Percentiles rank a stretch among this genome's conserved stretches.
Evolutionary conservation across 2,329 filamentous ascomycete genomes (phyloP).

Genomic region (Talaromyces sp.): DNA sequence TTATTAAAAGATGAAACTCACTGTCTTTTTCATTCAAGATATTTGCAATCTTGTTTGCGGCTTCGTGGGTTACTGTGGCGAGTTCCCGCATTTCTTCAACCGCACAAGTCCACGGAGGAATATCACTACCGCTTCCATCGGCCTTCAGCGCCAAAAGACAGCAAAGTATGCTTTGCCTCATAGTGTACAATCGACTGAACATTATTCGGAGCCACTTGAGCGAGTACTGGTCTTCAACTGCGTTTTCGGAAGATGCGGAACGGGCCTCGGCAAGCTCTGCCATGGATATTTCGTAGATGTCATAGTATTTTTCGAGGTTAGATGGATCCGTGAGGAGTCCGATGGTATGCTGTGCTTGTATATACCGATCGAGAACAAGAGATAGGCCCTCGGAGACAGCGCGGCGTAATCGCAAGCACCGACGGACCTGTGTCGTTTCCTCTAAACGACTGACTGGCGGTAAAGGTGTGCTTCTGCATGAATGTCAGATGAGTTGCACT

Average conservation of each 20-base stretch:
- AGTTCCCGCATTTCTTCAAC: conserved; percentile 69
- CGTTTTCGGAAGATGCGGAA: conserved; percentile 59
- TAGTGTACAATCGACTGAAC: conserved; percentile 73
- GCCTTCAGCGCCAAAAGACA: conserved; percentile 84
- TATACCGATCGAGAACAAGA: conserved; percentile 67
- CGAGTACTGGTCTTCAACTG: conserved; percentile 73
- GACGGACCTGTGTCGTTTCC: conserved; percentile 71
- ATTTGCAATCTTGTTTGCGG: conserved; percentile 62
- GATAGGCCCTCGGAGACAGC: conserved; percentile 68
- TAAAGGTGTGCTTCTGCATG: conserved; percentile 71
- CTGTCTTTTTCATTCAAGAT: conserved; percentile 78
- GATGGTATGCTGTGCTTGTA: conserved; percentile 65
- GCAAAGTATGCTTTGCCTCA: conserved; percentile 82
- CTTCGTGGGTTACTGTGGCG: conserved; percentile 58
- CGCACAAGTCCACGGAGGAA: conserved; percentile 72
- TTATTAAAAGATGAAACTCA: conserved; percentile 40
- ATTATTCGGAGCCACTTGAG: conserved; percentile 76
- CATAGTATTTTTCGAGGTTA: conserved; percentile 87
- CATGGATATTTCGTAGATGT: conserved; percentile 77
- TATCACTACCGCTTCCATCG: conserved; percentile 71
- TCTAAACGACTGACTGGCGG: conserved; percentile 92
- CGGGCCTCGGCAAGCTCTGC: conserved; percentile 70
- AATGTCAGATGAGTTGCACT: conserved; percentile 20
- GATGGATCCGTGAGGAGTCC: conserved; percentile 72
- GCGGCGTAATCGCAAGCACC: conserved; percentile 75